Evolutionary conservation across 2,329 filamentous ascomycete genomes (phyloP), one percentile per base, ranked within the genome.

Genomic region (Claviceps africana): DNA sequence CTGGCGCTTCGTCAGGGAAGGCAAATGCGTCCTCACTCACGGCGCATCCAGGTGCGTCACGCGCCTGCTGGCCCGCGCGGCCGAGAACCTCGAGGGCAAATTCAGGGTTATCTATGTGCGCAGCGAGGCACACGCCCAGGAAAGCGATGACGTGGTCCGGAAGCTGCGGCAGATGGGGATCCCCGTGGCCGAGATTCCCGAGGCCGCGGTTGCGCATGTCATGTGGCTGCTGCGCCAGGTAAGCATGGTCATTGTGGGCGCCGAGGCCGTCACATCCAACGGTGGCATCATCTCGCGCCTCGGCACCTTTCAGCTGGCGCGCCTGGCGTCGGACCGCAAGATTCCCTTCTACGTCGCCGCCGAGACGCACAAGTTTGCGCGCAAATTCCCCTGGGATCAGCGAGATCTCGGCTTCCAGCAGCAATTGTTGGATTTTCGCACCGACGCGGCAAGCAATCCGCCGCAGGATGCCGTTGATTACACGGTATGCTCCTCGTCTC

Each of bases 361-460:
- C 1, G 93, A 98, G 72, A 94, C 87, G 61, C 93, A 98, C 74
- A 98, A 98, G 71, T 96, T 98, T 64, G 88, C 94, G 46, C 79
- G 89, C 61, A 77, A 93, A 52, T 93, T 90, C 61, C 88, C 91
- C 1, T 71, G 93, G 22, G 82, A 84, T 56, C 88, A 95, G 68
- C 81, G 83, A 54, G 86, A 93, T 63, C 72, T 95, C 54, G 86
- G 86, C 0, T 72, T 95, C 58, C 78, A 85, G 63, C 88, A 95
- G 67, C 77, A 81, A 35, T 77, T 94, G 15, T 74, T 93, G 54
- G 80, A 87, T 48, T 94, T 93, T 65, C 75, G 75, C 59, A 80
- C 79, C 1, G 73, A 77, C 5, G 72, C 56, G 13, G 49, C 60
- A 43, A 71, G 67, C 52, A 65, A 77, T 55, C 69, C 73, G 54